Evolutionary conservation across 495 filamentous ascomycete species (phyloP), one percentile per base, ranked within the genome.

Genomic region (Astrothelium subdiscretum): DNA sequence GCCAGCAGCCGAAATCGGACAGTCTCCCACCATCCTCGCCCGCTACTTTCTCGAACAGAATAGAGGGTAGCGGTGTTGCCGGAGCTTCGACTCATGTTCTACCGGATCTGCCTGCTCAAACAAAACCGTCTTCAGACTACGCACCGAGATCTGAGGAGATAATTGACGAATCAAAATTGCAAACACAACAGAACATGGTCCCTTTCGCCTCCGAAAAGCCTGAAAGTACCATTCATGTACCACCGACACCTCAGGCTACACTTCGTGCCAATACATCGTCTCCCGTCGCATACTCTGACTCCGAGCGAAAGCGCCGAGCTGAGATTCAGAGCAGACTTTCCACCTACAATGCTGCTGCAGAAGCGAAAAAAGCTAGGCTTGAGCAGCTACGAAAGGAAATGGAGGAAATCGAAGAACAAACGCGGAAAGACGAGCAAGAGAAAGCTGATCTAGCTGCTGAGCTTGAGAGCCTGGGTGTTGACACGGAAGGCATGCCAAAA

Each of bases 391-490:
- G 77, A 40, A 72, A 78, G 32, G 83, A 90, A 69, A 79, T 85
- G 62, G 78, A 77, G 43, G 78, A 74, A 27, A 74, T 91, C 8
- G 74, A 87, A 62, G 75, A 77, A 6, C 82, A 85, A 63, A 79
- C 87, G 10, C 78, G 81, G 40, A 78, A 74, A 66, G 75, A 72
- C 22, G 44, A 72, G 27, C 70, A 80, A 59, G 71, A 73, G 35
- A 71, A 71, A 65, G 68, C 66, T 52, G 61, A 58, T 15, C 66
- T 77, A 24, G 44, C 75, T 1, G 67, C 76, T 44, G 73, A 97
- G 72, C 79, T 99, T 32, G 90, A 96, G 66, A 79, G 79, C 10
- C 76, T 99, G 29, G 95, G 94, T 0, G 90, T 97, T 62, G 89
- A 96, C 72, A 72, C 75, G 27, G 79, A 87, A 59, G 85, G 82